These are phyloP conservation scores for Aphanomyces invadans DNA, from an alignment of 352 stramenopile genomes.

Conservation along the genomic window DNA sequence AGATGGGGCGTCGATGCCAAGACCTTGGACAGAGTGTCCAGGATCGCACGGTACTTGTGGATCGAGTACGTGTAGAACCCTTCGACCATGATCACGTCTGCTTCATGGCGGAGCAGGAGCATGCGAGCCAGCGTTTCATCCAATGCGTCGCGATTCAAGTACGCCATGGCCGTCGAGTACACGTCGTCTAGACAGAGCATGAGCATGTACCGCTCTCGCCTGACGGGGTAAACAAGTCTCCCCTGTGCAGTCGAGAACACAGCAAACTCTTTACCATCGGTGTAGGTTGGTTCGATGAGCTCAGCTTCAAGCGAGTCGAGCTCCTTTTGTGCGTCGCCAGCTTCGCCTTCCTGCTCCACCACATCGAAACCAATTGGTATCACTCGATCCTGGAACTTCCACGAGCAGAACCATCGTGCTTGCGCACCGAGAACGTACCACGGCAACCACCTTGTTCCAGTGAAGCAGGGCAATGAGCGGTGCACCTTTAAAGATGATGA, in stretches of 20 bases:
- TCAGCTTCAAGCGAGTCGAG: slow-evolving; percentile 10
- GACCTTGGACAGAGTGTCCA: slow-evolving; percentile 3
- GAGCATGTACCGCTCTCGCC: background rate
- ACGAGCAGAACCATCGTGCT: background rate
- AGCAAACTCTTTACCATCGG: too few relatives aligned
- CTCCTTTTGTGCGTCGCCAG: background rate
- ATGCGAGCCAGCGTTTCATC: slow-evolving; percentile 9
- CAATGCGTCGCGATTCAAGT: slow-evolving; percentile 1
- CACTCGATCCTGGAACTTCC: too few relatives aligned
- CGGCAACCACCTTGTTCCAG: slow-evolving; percentile 16
- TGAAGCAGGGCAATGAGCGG: slow-evolving; percentile 13
- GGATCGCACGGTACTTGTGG: slow-evolving; percentile 21
- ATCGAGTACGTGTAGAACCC: slow-evolving; percentile 21
- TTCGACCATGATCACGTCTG: slow-evolving; percentile 23
- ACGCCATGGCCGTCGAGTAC: slow-evolving; percentile 6
- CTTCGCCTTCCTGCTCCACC: slow-evolving; percentile 19
- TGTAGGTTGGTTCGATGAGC: background rate
- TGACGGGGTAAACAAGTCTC: too few relatives aligned
- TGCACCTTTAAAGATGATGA: background rate
- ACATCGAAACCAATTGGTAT: too few relatives aligned
- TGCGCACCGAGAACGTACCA: background rate
- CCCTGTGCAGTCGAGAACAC: too few relatives aligned
- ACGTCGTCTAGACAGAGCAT: background rate
- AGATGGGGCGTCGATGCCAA: background rate
- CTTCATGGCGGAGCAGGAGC: slow-evolving; percentile 7